Evolutionary conservation across 1,284 basidiomycete species (phyloP).

Genomic region (Cryptococcus wingfieldii): DNA sequence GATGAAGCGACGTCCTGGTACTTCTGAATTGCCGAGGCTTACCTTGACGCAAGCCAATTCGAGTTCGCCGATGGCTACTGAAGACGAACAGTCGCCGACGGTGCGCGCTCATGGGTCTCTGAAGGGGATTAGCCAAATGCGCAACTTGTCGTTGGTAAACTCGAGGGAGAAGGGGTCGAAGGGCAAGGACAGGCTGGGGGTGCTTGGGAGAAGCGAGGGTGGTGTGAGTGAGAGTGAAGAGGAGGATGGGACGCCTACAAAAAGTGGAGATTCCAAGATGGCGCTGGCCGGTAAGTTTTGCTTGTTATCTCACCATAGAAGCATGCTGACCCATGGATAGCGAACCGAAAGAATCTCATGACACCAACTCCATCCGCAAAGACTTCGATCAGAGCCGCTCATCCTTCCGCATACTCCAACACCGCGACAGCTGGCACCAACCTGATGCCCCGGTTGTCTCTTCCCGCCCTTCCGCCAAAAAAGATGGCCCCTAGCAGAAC

Average conservation of each 20-base stretch:
- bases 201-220: constrained; percentile 36
- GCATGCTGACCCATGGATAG: constrained; percentile 4
- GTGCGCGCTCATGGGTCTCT: constrained; percentile 16
- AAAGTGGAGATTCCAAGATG: constrained; percentile 22
- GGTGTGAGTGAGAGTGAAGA: constrained; percentile 37
- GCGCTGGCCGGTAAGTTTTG: constrained; percentile 15
- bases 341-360: constrained; percentile 14
- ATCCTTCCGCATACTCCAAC: constrained; percentile 5
- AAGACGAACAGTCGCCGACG: constrained; percentile 43
- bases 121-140: not conserved
- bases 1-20: constrained; percentile 18
- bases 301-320: not conserved
- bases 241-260: constrained; percentile 48
- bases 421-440: constrained; percentile 7
- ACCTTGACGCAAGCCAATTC: constrained; percentile 35
- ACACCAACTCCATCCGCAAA: constrained; percentile 30
- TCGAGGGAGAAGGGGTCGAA: constrained; percentile 1
- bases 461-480: constrained; percentile 40
- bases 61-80: constrained; percentile 46
- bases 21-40: constrained; percentile 24
- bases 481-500: constrained; percentile 35
- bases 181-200: constrained; percentile 17
- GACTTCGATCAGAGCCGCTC: constrained; percentile 2
- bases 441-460: constrained; percentile 42
- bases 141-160: not conserved